Base-by-base conservation (phyloP, 352 stramenopile species). In the Saprolegnia diclina region DNA sequence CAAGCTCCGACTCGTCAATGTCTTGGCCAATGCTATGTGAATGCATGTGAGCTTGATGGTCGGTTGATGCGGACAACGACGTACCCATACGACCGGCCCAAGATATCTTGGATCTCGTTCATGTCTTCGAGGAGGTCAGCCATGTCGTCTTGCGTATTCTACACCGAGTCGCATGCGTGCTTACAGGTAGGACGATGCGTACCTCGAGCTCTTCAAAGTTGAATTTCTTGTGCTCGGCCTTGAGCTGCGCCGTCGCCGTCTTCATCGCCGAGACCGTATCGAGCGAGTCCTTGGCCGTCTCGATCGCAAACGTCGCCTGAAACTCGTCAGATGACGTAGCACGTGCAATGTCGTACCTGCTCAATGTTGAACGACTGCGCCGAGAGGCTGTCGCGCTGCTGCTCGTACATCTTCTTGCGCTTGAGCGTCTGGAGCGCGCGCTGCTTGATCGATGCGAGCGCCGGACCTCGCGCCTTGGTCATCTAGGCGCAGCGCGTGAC, bases 91-190 rank as follows among this genome's bases (percentile, higher is more conserved):
- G 95, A 98, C 50, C 92, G 87, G 10, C 93, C 94, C 76, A 99
- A 88, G 48, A 96, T 90, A 69, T 99, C 95, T 71, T 99, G 97
- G 68, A 99, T 98, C 75, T 99, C 95, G 72, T 97, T 97, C 83
- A 99, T 98, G 69, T 99, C 96, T 72, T 98, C 91, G 83, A 99
- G 96, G 59, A 98, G 78, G 37, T 99, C 92, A 1, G 94, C 94
- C 87, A 99, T 96, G 71, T 98, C 94, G 76, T 99, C 96, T 75
- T 97, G 94, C 45, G 98, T 77, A 71, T 98, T 92, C 85, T 95
- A 69, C 38, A 71, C 16, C 18, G 29, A 16, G 55, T 44, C 55
- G 37, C 37, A 64, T 44, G 40, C 16, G 18, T 18, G n/a, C n/a
- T 35, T 42, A 54, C 7, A 26, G 14, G 5, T 26, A 19, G 50